These are phyloP conservation scores for Teunomyces kruisii DNA, from an alignment of 805 yeast species.

Conservation along the genomic window DNA sequence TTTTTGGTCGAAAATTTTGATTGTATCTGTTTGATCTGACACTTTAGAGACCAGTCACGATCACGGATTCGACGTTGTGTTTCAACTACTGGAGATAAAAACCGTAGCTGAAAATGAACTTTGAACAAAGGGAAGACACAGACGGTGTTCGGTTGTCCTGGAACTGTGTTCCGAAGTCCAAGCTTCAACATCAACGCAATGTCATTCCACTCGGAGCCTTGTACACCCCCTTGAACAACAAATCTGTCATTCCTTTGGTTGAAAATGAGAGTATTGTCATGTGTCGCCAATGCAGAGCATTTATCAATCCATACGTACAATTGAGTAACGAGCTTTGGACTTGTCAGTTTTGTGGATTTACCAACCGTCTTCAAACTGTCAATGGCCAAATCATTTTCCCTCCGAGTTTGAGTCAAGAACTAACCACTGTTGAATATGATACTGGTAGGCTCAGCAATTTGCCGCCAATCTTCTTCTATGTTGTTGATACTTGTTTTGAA, in stretches of 20 bases:
- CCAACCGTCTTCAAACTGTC: conserved; percentile 36
- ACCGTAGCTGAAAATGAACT: conserved; percentile 31
- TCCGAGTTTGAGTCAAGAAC: conserved; percentile 35
- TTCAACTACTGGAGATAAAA: neutral
- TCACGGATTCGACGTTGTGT: neutral
- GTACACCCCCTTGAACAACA: conserved; percentile 58
- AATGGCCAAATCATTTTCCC: conserved; percentile 25
- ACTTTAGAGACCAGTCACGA: neutral
- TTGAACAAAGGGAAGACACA: conserved; percentile 61
- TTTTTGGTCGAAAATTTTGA: conserved; percentile 1
- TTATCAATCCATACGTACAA: conserved; percentile 52
- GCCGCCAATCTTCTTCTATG: conserved; percentile 51
- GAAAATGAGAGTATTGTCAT: conserved; percentile 41
- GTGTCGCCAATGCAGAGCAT: conserved; percentile 56
- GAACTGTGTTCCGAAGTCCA: conserved; percentile 61
- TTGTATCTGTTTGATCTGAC: neutral
- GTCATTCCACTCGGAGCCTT: conserved; percentile 57
- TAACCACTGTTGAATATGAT: conserved; percentile 54
- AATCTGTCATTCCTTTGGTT: conserved; percentile 37
- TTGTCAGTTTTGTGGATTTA: conserved; percentile 55
- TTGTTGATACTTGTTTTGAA: conserved; percentile 57
- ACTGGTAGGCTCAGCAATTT: conserved; percentile 38
- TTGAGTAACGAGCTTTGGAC: conserved; percentile 45
- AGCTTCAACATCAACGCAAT: conserved; percentile 50
- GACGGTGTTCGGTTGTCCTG: conserved; percentile 78